phyloP scores from a whole-genome alignment of 2,329 filamentous ascomycete genomes.

The Fusarium sp. region DNA sequence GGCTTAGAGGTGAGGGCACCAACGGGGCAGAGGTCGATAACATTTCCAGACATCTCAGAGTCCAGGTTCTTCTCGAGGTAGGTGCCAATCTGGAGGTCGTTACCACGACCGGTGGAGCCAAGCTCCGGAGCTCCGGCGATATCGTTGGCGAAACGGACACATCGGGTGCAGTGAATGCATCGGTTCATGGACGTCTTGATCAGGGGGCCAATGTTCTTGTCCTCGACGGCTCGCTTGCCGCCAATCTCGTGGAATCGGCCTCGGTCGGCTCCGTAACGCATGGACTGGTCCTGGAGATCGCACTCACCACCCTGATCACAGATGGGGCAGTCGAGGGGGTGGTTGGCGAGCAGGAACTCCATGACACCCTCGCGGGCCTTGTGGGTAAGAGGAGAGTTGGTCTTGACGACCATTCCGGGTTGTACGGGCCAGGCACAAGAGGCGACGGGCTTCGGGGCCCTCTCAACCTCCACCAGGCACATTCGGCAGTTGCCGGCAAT shows the following conservation, averaged over 20 bases:
- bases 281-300: conserved; percentile 98
- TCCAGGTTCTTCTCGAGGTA: conserved; percentile 96
- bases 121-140: conserved; percentile 95
- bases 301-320: conserved; percentile 99
- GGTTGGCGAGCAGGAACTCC: conserved; percentile 97
- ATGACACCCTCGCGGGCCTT: conserved; percentile 99
- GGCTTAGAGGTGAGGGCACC: conserved; percentile 97
- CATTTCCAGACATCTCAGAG: conserved; percentile 94
- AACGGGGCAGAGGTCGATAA: conserved; percentile 98
- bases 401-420: conserved; percentile 99
- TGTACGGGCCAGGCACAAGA: conserved; percentile 99
- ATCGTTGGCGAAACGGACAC: conserved; percentile 97
- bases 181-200: conserved; percentile 99
- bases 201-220: conserved; percentile 98
- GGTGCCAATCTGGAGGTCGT: conserved; percentile 97
- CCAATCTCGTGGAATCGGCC: conserved; percentile 96
- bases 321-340: conserved; percentile 95
- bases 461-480: conserved; percentile 98
- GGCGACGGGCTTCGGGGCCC: conserved; percentile 94
- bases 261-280: conserved; percentile 96
- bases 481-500: conserved; percentile 99
- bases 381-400: conserved; percentile 93
- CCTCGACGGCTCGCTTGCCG: conserved; percentile 97
- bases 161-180: conserved; percentile 99
- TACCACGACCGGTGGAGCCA: conserved; percentile 93